These are phyloP conservation scores for Lizonia empirigonia DNA, from an alignment of 2,329 filamentous ascomycete genomes.

Conservation along the genomic window DNA sequence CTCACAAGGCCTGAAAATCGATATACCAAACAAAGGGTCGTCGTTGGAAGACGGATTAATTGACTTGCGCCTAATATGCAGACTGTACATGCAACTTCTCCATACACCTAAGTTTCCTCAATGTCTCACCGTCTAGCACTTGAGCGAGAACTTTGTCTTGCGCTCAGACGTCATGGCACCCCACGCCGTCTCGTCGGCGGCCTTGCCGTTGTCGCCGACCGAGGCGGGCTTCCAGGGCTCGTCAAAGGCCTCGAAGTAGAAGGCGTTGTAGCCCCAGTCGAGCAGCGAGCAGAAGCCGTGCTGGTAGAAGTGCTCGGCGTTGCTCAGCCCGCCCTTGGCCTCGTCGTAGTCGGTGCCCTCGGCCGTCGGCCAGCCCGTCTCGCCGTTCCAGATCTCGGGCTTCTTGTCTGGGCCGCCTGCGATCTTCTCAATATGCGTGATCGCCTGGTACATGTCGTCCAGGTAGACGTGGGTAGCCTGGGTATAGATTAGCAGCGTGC, in stretches of 20 bases:
- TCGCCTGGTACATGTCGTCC: slow-evolving; percentile 69
- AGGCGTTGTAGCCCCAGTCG: slow-evolving; percentile 69
- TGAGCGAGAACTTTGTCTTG: slow-evolving; percentile 61
- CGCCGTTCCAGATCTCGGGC: slow-evolving; percentile 61
- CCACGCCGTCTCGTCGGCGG: slow-evolving; percentile 70
- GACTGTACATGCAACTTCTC: not conserved
- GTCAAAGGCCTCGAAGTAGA: slow-evolving; percentile 76
- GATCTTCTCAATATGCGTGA: slow-evolving; percentile 65
- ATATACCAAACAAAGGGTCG: too few species aligned
- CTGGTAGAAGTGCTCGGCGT: slow-evolving; percentile 66
- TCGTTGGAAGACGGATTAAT: too few species aligned
- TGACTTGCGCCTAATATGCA: too few species aligned
- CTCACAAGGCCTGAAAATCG: too few species aligned
- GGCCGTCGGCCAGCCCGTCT: slow-evolving; percentile 34
- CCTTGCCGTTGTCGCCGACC: slow-evolving; percentile 66
- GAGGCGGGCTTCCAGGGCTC: slow-evolving; percentile 72
- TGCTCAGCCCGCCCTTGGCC: slow-evolving; percentile 64
- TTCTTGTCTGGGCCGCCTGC: slow-evolving; percentile 58
- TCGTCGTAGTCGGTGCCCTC: slow-evolving; percentile 66
- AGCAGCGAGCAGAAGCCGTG: slow-evolving; percentile 68
- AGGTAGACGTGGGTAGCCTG: slow-evolving; percentile 61
- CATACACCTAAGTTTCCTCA: not conserved
- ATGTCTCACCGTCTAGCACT: slow-evolving; percentile 47
- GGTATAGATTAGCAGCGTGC: too few species aligned
- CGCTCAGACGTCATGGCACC: slow-evolving; percentile 68